Evolutionary conservation across 1,284 basidiomycete genomes (phyloP), one percentile per base, ranked within the genome.

Genomic region (Wolfiporia cocos): DNA sequence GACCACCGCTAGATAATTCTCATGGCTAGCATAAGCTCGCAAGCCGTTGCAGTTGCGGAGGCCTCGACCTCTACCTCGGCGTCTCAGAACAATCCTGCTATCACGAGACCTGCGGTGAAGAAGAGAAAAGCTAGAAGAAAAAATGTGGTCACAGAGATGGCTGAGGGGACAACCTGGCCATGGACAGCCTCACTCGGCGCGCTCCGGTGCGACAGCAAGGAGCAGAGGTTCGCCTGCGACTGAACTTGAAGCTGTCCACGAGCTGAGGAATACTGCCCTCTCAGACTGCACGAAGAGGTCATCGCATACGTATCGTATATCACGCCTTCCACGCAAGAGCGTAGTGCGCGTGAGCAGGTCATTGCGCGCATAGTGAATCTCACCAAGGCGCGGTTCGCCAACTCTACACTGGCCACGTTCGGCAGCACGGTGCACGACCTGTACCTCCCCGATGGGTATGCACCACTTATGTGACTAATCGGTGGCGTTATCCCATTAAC

Each of bases 241-340:
- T 30, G 7, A 9, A 28, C 6, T 17, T 36, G 18, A 34, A 17
- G 20, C 29, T 23, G 11, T 21, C 19, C 17, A 14, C 1, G 6
- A 37, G 31, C 11, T 39, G 35, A 17, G 10, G 14, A 21, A 12
- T 15, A 14, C 11, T 38, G 26, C 40, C 45, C 30, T 32, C 33
- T n/a, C 23, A 86, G 83, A 63, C 59, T 89, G 31, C 82, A 85
- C 53, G 63, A 74, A 42, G 85, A 89, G 60, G 77, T 63, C 39
- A 54, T 61, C 21, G 61, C 61, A 21, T 63, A 55, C 43, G 48
- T 49, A 30, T n/a, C 40, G 7, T 62, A 57, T 39, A 49, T 58
- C 10, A 23, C 39, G n/a, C 58, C 62, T 1, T 62, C 55, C 5
- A 38, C 44, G 9, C 48, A 56, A 32, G 62, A 64, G 42, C 34